These are phyloP conservation scores for Aspergillus aculeatinus DNA, from an alignment of 2,329 filamentous ascomycete genomes.

Conservation along the genomic window DNA sequence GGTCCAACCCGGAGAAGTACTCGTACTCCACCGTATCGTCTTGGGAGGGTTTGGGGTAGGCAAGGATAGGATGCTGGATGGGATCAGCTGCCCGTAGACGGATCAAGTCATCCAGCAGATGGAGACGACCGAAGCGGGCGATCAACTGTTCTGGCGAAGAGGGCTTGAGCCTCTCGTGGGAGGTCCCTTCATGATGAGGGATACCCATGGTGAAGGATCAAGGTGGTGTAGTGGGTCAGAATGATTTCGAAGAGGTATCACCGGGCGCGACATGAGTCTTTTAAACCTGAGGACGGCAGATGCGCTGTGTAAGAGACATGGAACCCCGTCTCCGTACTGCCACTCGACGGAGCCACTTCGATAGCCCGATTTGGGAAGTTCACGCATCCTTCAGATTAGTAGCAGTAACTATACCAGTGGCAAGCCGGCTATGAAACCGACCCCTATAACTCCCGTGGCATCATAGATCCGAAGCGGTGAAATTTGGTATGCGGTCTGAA, in stretches of 20 bases:
- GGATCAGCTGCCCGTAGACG: conserved; percentile 40
- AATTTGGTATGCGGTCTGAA: not conserved
- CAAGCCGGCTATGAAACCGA: not conserved
- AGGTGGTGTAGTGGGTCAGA: not conserved
- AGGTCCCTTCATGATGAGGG: conserved; percentile 13
- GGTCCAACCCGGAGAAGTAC: conserved; percentile 43
- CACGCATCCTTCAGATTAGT: no score
- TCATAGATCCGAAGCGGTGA: not conserved
- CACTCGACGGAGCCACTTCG: no score
- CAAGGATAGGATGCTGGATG: conserved; percentile 44
- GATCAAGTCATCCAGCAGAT: conserved; percentile 46
- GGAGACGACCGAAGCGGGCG: conserved; percentile 39
- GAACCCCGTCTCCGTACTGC: not conserved
- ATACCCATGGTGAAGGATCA: conserved; percentile 17
- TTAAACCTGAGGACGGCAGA: not conserved
- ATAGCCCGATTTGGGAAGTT: no score
- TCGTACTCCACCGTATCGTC: conserved; percentile 38
- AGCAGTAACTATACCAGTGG: not conserved
- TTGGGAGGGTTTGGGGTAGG: conserved; percentile 37
- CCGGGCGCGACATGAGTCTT: not conserved
- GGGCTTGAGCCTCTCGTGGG: not conserved
- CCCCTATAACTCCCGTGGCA: not conserved
- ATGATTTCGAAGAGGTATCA: not conserved
- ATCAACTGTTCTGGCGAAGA: conserved; percentile 21
- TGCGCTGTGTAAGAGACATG: not conserved